phyloP scores from a whole-genome alignment of 1,284 basidiomycete genomes.

The Ustilago shanxiensis region DNA sequence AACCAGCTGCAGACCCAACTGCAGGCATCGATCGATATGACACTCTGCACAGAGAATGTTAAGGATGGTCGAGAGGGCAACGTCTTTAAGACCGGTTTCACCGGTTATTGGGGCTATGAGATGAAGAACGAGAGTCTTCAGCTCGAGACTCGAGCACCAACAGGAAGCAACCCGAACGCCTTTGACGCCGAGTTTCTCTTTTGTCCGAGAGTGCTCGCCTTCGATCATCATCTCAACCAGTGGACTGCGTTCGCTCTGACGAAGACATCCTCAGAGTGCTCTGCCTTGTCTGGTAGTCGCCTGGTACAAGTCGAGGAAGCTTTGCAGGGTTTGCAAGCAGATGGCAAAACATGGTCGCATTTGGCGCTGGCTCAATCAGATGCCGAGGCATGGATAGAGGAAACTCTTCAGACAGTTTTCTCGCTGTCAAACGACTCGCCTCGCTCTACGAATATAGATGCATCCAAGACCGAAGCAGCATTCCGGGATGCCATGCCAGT shows the following conservation, averaged over 20 bases:
- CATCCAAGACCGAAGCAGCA: slow-evolving; percentile 27
- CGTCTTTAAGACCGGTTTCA: slow-evolving; percentile 73
- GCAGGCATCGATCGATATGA: slow-evolving; percentile 14
- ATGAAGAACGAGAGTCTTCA: slow-evolving; percentile 73
- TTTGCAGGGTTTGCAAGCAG: slow-evolving; percentile 16
- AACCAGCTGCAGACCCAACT: slow-evolving; percentile 53
- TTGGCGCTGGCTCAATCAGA: slow-evolving; percentile 17
- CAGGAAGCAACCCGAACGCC: slow-evolving; percentile 6
- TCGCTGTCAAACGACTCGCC: slow-evolving; percentile 1
- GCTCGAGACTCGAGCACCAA: slow-evolving; percentile 27
- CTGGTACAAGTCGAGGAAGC: slow-evolving; percentile 15
- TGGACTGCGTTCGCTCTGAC: slow-evolving; percentile 71
- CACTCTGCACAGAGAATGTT: neutral
- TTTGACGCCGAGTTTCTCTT: slow-evolving; percentile 71
- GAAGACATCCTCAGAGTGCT: neutral
- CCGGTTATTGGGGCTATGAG: slow-evolving; percentile 74
- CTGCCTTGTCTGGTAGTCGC: neutral
- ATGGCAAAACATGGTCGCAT: slow-evolving; percentile 24
- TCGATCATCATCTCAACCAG: slow-evolving; percentile 65
- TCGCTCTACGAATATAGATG: neutral
- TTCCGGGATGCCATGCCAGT: slow-evolving; percentile 40
- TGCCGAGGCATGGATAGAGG: slow-evolving; percentile 34
- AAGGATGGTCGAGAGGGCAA: slow-evolving; percentile 28
- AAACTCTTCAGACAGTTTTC: neutral
- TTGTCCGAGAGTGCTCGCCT: slow-evolving; percentile 71